A percentile compares a stretch with the other conserved stretches of the same genome.
Conservation (phyloP, 768 basidiomycete species). For the Inosperma sp. region DNA sequence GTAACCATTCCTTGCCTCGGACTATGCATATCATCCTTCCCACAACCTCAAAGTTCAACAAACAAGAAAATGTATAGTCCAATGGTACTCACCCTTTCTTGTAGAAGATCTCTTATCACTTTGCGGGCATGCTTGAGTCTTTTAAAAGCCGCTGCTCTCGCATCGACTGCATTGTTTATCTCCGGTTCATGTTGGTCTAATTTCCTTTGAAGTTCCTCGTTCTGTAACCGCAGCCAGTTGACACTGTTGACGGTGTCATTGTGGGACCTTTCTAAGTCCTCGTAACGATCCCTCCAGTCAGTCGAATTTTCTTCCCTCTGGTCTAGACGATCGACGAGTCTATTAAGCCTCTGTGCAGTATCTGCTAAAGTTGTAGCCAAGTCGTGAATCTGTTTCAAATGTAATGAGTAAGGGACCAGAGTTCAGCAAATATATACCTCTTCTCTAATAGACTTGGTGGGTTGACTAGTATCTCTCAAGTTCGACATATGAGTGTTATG, state of each 20-base stretch:
- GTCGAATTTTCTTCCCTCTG: constrained; percentile 12
- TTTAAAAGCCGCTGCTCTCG: constrained; percentile 29
- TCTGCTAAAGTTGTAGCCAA: constrained; percentile 18
- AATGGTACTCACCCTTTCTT: constrained; percentile 36
- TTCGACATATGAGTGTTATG: not conserved
- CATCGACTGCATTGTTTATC: constrained; percentile 28
- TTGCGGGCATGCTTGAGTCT: constrained; percentile 36
- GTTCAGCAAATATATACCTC: constrained; percentile 15
- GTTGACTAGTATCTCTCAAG: not conserved
- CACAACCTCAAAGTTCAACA: not conserved
- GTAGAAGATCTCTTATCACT: constrained; percentile 39
- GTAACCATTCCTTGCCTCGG: constrained; percentile 14
- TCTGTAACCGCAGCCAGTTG: constrained; percentile 29
- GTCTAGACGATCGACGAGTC: constrained; percentile 15
- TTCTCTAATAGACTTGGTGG: constrained; percentile 15
- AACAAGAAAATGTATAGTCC: not conserved
- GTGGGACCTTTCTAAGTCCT: constrained; percentile 35
- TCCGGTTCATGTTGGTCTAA: constrained; percentile 27
- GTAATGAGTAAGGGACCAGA: not conserved
- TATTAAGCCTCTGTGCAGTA: constrained; percentile 13
- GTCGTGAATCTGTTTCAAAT: constrained; percentile 15
- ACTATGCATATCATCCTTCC: constrained; percentile 23
- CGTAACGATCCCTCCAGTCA: constrained; percentile 24
- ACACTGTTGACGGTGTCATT: constrained; percentile 22
- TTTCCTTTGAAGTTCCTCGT: constrained; percentile 30